phyloP scores from a whole-genome alignment of 768 basidiomycete species.

The Cytidiella melzeri region DNA sequence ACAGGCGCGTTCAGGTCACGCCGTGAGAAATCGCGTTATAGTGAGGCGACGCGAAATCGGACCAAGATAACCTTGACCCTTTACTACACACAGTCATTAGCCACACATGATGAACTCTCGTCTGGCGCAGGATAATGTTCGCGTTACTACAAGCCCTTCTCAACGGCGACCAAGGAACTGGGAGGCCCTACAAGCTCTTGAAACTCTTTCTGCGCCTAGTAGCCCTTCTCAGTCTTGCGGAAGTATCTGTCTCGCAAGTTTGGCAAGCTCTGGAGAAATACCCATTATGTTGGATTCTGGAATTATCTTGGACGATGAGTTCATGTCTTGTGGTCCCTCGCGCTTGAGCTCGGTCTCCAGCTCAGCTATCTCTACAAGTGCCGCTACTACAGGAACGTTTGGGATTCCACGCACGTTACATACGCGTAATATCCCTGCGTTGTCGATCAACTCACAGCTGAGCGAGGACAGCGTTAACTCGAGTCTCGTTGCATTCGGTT shows the following conservation, averaged over 20 bases:
- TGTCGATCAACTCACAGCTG: neutral
- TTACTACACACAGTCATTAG: no score
- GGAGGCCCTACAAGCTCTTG: conserved; percentile 19
- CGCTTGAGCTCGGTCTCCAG: neutral
- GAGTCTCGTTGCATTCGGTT: neutral
- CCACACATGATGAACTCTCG: no score
- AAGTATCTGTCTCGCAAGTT: conserved; percentile 13
- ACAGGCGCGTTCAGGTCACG: neutral
- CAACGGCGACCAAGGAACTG: conserved; percentile 15
- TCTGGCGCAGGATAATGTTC: no score
- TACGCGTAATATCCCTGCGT: neutral
- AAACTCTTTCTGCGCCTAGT: conserved; percentile 15
- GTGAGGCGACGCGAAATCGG: no score
- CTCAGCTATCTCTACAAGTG: conserved; percentile 10
- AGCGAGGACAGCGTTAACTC: neutral
- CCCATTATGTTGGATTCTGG: conserved; percentile 21
- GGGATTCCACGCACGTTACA: conserved; percentile 4
- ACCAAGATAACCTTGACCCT: no score
- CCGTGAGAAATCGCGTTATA: neutral
- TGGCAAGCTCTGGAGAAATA: conserved; percentile 22
- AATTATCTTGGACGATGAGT: neutral
- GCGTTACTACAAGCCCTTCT: neutral
- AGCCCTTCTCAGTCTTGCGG: conserved; percentile 19
- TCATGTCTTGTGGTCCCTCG: neutral
- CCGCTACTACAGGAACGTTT: conserved; percentile 17